phyloP scores from a whole-genome alignment of 345 rosid genomes.

The Hypericum perforatum region DNA sequence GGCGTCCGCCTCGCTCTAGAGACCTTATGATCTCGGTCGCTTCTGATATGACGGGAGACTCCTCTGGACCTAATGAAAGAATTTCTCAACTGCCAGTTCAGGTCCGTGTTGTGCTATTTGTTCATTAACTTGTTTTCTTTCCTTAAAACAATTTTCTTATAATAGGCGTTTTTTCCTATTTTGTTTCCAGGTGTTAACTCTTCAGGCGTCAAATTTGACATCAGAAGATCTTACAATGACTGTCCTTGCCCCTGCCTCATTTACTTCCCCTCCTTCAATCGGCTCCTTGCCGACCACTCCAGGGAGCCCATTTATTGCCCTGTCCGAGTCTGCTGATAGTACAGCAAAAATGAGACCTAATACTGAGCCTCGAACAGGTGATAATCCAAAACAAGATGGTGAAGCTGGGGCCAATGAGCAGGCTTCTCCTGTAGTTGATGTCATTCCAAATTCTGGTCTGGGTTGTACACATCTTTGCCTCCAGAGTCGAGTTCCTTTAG shows the following conservation, averaged over 20 bases:
- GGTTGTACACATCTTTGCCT: conserved; percentile 91
- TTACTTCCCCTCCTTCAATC: conserved; percentile 73
- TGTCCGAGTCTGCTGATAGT: conserved; percentile 47
- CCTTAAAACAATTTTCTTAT: neutral
- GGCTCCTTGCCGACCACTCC: conserved; percentile 70
- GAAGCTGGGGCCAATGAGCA: conserved; percentile 31
- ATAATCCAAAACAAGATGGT: conserved; percentile 27
- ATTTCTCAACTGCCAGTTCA: conserved; percentile 83
- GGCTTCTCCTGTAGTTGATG: conserved; percentile 45
- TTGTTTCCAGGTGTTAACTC: conserved; percentile 66
- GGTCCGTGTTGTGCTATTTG: conserved; percentile 31
- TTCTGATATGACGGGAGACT: conserved; percentile 60
- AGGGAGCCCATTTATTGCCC: conserved; percentile 49
- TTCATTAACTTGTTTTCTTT: neutral
- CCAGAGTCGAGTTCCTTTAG: conserved; percentile 96
- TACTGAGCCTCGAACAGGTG: conserved; percentile 21
- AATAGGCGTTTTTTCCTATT: conserved; percentile 1
- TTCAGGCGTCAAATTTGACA: conserved; percentile 92
- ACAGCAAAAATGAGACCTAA: conserved; percentile 23
- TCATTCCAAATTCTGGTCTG: conserved; percentile 53
- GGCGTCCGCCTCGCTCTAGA: conserved; percentile 75
- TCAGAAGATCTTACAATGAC: conserved; percentile 82
- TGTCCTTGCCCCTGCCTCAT: conserved; percentile 88
- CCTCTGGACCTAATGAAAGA: conserved; percentile 48
- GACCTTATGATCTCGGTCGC: conserved; percentile 92